Evolutionary conservation across 2,329 filamentous ascomycete genomes (phyloP).

Genomic region (Sporothrix protearum): DNA sequence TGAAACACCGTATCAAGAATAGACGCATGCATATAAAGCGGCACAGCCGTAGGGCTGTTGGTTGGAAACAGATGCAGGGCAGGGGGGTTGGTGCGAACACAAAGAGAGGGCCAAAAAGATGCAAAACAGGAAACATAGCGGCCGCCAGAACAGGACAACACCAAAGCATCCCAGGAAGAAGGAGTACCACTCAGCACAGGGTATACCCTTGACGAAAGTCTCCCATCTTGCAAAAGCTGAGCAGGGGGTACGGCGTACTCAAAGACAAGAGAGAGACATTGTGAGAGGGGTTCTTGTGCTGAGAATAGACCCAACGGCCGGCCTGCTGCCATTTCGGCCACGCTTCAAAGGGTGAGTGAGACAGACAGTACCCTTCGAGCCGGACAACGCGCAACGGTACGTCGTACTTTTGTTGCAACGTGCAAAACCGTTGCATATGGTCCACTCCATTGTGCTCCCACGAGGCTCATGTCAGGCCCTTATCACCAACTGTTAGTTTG

Average conservation of each 20-base stretch:
- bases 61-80: background rate
- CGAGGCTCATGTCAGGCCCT: background rate
- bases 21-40: background rate
- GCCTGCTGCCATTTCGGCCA: background rate
- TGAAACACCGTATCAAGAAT: conserved; percentile 12
- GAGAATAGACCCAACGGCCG: background rate
- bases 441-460: background rate
- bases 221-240: background rate
- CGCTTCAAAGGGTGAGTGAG: background rate
- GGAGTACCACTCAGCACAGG: background rate
- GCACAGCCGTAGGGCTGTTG: conserved; percentile 1
- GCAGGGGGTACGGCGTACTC: background rate
- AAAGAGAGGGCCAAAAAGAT: background rate
- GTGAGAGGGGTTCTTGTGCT: background rate
- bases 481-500: background rate
- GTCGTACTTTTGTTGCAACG: background rate
- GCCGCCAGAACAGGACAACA: background rate
- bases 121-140: background rate
- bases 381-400: background rate
- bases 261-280: background rate
- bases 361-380: background rate
- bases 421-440: background rate
- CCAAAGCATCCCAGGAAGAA: background rate
- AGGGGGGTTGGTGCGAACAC: background rate
- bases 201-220: background rate